These are phyloP conservation scores for Ambispora gerdemannii DNA, from an alignment of 192 early-diverging fungal genomes.

Conservation along the genomic window DNA sequence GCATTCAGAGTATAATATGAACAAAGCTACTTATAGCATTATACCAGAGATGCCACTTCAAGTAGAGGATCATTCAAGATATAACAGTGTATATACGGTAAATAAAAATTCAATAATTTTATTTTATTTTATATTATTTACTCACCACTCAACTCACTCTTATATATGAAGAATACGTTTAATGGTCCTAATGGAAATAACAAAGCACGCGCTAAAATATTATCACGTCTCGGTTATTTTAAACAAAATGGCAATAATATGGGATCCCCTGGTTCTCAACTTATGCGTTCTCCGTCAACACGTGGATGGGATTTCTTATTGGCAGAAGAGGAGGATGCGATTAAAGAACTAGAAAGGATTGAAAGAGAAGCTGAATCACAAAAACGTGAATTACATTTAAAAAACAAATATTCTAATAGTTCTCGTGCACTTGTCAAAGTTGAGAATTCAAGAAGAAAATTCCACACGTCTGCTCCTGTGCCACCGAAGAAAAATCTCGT, in stretches of 20 bases:
- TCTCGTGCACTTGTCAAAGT: neutral
- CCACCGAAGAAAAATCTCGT: neutral
- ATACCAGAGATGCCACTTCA: neutral
- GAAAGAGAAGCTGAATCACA: neutral
- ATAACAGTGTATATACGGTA: neutral
- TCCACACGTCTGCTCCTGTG: neutral
- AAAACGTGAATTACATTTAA: neutral
- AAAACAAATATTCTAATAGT: neutral
- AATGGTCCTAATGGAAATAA: neutral
- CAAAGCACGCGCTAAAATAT: neutral
- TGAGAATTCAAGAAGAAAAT: neutral
- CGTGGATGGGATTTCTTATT: conserved; percentile 10
- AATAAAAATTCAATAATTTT: too few species aligned
- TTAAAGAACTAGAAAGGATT: neutral
- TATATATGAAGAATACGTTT: neutral
- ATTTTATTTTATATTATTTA: neutral
- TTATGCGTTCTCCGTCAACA: neutral
- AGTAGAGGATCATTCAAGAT: neutral
- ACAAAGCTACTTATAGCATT: neutral
- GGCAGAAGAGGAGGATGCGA: neutral
- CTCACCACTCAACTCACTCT: neutral
- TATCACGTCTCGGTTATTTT: neutral
- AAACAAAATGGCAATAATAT: neutral
- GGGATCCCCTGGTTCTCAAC: neutral
- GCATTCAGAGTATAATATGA: neutral